Evolutionary conservation across 352 stramenopile species (phyloP), one percentile per base, ranked within the genome.

Genomic region (Phytophthora agathidicida): DNA sequence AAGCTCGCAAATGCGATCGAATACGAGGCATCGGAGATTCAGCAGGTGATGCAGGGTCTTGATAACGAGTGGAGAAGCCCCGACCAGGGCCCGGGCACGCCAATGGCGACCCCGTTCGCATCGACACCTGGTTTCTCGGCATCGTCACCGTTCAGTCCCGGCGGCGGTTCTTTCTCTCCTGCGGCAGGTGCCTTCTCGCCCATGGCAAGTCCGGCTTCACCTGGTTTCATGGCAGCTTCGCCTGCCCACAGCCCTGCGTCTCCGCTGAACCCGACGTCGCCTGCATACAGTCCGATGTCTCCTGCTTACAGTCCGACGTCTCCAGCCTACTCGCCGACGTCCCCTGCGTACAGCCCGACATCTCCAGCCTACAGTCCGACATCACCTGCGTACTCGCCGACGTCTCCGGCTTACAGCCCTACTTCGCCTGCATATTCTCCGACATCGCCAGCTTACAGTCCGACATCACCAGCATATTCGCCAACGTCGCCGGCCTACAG

Each of bases 1-100:
- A 99, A 99, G 73, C 87, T 99, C 11, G 88, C 92, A 46, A 93
- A 99, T 57, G 98, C 97, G 28, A 97, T 99, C 43, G 97, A 99
- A 65, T 93, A 98, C 57, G 95, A 98, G 64, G 88, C 92, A 5
- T 91, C 83, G 2, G 93, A 98, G 70, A 96, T 97, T 49, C 84
- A 94, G 63, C 83, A 88, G 53, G 88, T 95, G 32, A 96, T 98
- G 83, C 80, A 83, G 39, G 88, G 76, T 16, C 81, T 98, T 43
- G 90, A 98, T 56, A 96, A 98, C 58, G 78, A 98, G 59, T 97
- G 91, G 66, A 80, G 91, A 53, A 94, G 88, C 52, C 87, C 86
- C 31, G 82, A 94, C 46, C 73, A 88, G 43, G 80, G 81, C 17
- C 73, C 77, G 14, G 83, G 86, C 31, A 94, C 81, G n/a, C 82